Evolutionary conservation across 2,329 filamentous ascomycete genomes (phyloP).

Genomic region (Cladophialophora exuberans): DNA sequence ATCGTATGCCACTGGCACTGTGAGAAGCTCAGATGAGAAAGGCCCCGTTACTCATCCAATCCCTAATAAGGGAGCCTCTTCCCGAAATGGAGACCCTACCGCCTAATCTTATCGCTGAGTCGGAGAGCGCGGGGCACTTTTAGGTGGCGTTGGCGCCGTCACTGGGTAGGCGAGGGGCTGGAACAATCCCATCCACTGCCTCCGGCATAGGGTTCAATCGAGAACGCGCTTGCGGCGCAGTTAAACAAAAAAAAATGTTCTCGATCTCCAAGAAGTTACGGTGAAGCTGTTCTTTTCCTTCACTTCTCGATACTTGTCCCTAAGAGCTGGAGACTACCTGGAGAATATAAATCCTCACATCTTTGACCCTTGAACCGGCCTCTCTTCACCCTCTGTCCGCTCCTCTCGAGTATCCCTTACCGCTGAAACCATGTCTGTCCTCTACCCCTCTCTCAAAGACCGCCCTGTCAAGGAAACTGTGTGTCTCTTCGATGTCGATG

Average conservation of each 20-base stretch:
- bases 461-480: conserved; percentile 92
- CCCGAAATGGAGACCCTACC: neutral
- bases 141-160: too few relatives aligned
- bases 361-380: neutral
- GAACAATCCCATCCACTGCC: too few relatives aligned
- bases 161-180: neutral
- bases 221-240: neutral
- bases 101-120: neutral
- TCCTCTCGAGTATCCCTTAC: conserved; percentile 1
- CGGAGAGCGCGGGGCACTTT: neutral
- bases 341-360: neutral
- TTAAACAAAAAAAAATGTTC: conserved; percentile 7
- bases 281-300: conserved; percentile 5
- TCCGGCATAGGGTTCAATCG: neutral
- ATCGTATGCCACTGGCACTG: neutral
- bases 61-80: neutral
- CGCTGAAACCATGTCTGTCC: conserved; percentile 26
- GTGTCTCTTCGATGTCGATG: conserved; percentile 94
- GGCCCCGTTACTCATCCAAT: neutral
- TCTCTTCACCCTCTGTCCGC: neutral
- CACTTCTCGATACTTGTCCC: neutral
- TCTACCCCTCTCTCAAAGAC: conserved; percentile 75
- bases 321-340: too few relatives aligned
- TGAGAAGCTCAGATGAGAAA: neutral
- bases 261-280: conserved; percentile 6